Evolutionary conservation across 78 protist genomes (phyloP), one percentile per base, ranked within the genome.

Genomic region (Acrasis kona): DNA sequence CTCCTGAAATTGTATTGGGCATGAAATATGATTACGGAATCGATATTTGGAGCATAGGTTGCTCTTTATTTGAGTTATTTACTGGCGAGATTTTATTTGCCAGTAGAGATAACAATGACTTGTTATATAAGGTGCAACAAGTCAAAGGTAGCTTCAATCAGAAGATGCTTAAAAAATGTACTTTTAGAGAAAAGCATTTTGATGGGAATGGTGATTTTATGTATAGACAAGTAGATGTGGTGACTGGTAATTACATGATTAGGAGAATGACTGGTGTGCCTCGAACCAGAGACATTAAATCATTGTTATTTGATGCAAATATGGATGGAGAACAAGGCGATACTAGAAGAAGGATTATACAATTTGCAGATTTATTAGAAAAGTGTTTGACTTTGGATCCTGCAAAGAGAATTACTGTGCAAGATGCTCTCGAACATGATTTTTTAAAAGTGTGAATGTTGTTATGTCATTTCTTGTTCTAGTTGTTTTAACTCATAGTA

Each of bases 1-100:
- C 68, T 39, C 76, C 76, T n/a, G 76, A 72, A n/a, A 41, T 72
- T 39, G 39, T 41, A n/a, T 41, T 72, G 61, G 5, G 70, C 27
- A 10, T 50, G 65, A 5, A 5, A 2, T 72, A 19, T n/a, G 68
- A 19, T n/a, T 10, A 19, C n/a, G 30, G 40, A 2, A 19, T 41
- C 5, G 76, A 72, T 41, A 42, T 30, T 38, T 72, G 76, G 76
- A n/a, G 39, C 5, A 10, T 28, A 28, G 76, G 39, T 19, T 72
- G 76, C 28, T 5, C 39, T 28, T 5, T 72, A 29, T 58, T 72
- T 10, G 76, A 72, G 61, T 5, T 72, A 29, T 5, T 19, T 5
- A 70, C 76, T 29, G 76, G 76, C 30, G 40, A 10, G 30, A 40
- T 41, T 29, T 41, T 72, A 3, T 72, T 72, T 50, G 34, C 61